Conservation (phyloP, 2,329 filamentous ascomycete genomes). For the Dothistroma pini region DNA sequence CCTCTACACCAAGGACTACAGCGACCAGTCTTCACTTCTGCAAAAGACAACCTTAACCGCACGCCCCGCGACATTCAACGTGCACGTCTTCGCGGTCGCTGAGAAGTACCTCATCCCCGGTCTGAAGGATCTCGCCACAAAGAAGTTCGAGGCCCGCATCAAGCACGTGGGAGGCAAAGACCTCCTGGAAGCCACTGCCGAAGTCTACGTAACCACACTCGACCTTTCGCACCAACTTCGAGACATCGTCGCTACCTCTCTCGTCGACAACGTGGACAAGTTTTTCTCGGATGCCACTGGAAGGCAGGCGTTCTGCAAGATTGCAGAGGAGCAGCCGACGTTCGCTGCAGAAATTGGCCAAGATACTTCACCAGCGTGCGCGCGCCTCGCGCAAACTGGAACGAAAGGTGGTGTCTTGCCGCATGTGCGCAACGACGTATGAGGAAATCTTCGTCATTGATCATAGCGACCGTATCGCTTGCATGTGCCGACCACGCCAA, state of each 20-base stretch:
- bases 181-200: not conserved
- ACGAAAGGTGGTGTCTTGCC: not conserved
- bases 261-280: not conserved
- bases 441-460: too few relatives aligned
- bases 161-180: not conserved
- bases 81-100: not conserved
- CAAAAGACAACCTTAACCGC: not conserved
- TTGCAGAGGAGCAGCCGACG: not conserved
- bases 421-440: not conserved
- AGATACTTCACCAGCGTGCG: not conserved
- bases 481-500: too few relatives aligned
- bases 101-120: conserved; percentile 4
- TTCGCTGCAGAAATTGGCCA: not conserved
- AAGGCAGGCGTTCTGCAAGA: not conserved
- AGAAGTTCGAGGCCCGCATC: not conserved
- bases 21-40: not conserved
- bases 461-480: too few relatives aligned
- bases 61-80: not conserved
- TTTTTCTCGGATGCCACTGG: not conserved
- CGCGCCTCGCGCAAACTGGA: not conserved
- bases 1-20: not conserved
- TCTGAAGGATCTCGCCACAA: not conserved
- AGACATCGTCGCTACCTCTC: not conserved
- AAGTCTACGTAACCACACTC: not conserved
- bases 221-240: not conserved